Conservation (phyloP, 2,329 filamentous ascomycete genomes). For the Venturia asperata region DNA sequence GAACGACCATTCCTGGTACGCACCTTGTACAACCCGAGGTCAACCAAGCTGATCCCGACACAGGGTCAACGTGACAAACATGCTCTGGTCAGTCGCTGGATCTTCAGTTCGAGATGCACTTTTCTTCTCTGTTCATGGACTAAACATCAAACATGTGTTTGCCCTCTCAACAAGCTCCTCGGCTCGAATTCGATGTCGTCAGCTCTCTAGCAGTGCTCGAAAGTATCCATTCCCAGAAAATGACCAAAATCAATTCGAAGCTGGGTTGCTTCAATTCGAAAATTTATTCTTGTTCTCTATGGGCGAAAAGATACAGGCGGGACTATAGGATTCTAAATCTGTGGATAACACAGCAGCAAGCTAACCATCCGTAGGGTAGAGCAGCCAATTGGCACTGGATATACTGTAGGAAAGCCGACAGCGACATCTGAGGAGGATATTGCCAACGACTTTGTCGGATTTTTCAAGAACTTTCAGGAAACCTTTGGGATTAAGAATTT, state of each 20-base stretch:
- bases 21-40: background rate
- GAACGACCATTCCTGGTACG: constrained; percentile 19
- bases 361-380: constrained; percentile 19
- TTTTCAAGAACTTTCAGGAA: constrained; percentile 23
- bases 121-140: background rate
- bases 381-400: constrained; percentile 24
- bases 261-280: too few species aligned
- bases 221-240: too few species aligned
- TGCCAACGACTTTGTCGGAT: constrained; percentile 22
- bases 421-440: constrained; percentile 21
- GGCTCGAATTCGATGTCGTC: too few species aligned
- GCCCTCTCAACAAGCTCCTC: background rate
- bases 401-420: constrained; percentile 17
- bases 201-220: too few species aligned
- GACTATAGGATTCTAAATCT: background rate
- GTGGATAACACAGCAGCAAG: background rate
- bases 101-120: background rate
- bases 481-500: constrained; percentile 21
- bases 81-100: constrained; percentile 19
- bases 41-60: background rate
- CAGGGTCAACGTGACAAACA: constrained; percentile 21
- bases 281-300: too few species aligned
- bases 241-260: too few species aligned
- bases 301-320: background rate
- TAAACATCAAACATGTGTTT: background rate